Evolutionary conservation across 306 rosid species (phyloP), one percentile per base, ranked within the genome.

Genomic region (Aeschynomene evenia): DNA sequence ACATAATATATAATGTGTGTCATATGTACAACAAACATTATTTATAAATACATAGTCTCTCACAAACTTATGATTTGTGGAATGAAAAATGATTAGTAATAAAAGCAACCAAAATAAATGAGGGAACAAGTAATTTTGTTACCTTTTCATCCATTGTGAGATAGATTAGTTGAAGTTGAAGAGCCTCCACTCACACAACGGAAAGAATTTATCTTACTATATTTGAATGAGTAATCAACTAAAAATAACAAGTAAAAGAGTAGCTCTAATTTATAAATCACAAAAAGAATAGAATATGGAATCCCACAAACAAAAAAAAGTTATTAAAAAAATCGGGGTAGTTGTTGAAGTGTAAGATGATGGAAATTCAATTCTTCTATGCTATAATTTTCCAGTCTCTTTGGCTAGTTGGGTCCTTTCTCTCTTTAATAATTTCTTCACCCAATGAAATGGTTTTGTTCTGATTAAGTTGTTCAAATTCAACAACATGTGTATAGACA

Each of bases 401-500:
- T 16, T 1, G 9, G 36, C 55, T 49, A n/a, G n/a, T n/a, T n/a
- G n/a, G 43, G 11, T 3, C 54, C 43, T 69, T 8, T 16, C 21
- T 36, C 3, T 42, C 21, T 33, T 0, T 4, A 22, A 20, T 21
- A 1, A 3, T 13, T 26, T 11, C 50, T n/a, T n/a, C 3, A 40
- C 15, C 42, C 4, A 6, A 26, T 28, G 52, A 43, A 70, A 70
- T 63, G 21, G 58, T 33, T 9, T 36, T 19, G 65, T 45, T 33
- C 43, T 20, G 57, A 23, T 29, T 36, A 73, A 39, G 66, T 66
- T 14, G 63, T 68, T 76, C 73, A 42, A n/a, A 78, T 78, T 80
- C 83, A 63, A 83, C 59, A 9, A 69, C 85, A 77, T 45, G 84
- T 79, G 89, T 68, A n/a, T 72, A 22, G 88, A 71, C n/a, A n/a